Evolutionary conservation across 2,329 filamentous ascomycete genomes (phyloP).

Genomic region (Fusarium albidum): DNA sequence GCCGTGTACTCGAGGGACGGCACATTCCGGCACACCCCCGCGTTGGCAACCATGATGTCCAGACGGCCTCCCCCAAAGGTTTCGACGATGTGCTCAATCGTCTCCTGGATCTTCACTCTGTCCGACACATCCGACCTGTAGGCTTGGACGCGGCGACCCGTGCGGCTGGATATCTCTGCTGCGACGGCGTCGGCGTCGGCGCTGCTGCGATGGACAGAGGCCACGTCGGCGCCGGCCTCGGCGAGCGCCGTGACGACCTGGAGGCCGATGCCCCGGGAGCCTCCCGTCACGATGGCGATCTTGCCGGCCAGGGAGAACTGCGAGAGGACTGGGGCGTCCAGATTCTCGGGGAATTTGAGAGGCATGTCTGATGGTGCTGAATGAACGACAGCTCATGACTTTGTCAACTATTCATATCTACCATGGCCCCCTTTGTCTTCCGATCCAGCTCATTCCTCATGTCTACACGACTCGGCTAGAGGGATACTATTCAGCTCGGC

Average conservation of each 20-base stretch:
- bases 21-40: conserved; percentile 38
- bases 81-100: conserved; percentile 25
- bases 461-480: too few relatives aligned
- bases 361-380: too few relatives aligned
- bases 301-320: conserved; percentile 48
- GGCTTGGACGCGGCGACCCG: background rate
- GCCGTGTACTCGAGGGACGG: conserved; percentile 37
- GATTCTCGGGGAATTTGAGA: conserved; percentile 25
- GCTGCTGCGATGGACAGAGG: conserved; percentile 24
- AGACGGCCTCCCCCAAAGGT: conserved; percentile 28
- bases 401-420: too few relatives aligned
- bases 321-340: conserved; percentile 26
- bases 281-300: conserved; percentile 57
- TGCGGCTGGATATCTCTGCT: background rate
- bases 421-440: too few relatives aligned
- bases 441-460: too few relatives aligned
- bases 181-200: background rate
- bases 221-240: conserved; percentile 30
- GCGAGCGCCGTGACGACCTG: conserved; percentile 27
- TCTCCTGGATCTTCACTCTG: background rate
- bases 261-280: conserved; percentile 60
- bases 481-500: too few relatives aligned
- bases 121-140: conserved; percentile 4
- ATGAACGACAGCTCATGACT: too few relatives aligned
- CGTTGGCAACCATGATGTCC: conserved; percentile 42